Base-by-base conservation (phyloP, 1,284 basidiomycete genomes). In the Coniophora puteana region DNA sequence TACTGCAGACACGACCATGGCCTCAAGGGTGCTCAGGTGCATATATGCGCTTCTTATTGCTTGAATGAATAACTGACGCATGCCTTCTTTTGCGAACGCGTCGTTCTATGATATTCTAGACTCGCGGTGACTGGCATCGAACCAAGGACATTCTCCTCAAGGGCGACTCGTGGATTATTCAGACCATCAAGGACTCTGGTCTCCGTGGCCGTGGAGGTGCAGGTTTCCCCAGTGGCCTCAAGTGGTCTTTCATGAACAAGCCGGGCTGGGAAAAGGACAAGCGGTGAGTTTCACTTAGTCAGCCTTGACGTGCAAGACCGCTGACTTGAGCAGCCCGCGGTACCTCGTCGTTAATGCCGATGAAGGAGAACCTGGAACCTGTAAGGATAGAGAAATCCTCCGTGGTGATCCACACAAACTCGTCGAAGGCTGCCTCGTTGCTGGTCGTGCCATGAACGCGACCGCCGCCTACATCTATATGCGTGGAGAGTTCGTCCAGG, bases 161-260 rank as follows among this genome's bases (percentile, higher is more conserved):
- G 64, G 94, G 95, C 43, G 93, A 99, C 69, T 78, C 82, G n/a
- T 98, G 91, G 90, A 93, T 99, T 57, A 98, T 99, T 50, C 84
- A 95, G 61, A 83, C 83, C 41, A 89, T 98, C 60, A 98, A 99
- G 67, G 92, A 93, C 57, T 97, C 93, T 12, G 95, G 95, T 40
- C 76, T 99, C 35, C 83, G 95, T 58, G 95, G 95, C 20, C 87
- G 96, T 51, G 95, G 95, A 49, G 95, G 96, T 47, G 96, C 95
- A 41, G 95, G 96, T 33, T 99, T 99, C 65, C 95, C 94, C 2
- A 92, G 88, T 51, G 95, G 95, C 37, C 74, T 99, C 54, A 99
- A 99, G 67, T 99, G 95, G 95, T 89, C 84, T 62, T 97, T 98
- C 66, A 98, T 95, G 89, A 97, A 98, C 75, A 98, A 98, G 71